These are phyloP conservation scores for Ceratobasidium sp. DNA, from an alignment of 1,284 basidiomycete genomes.

Conservation along the genomic window DNA sequence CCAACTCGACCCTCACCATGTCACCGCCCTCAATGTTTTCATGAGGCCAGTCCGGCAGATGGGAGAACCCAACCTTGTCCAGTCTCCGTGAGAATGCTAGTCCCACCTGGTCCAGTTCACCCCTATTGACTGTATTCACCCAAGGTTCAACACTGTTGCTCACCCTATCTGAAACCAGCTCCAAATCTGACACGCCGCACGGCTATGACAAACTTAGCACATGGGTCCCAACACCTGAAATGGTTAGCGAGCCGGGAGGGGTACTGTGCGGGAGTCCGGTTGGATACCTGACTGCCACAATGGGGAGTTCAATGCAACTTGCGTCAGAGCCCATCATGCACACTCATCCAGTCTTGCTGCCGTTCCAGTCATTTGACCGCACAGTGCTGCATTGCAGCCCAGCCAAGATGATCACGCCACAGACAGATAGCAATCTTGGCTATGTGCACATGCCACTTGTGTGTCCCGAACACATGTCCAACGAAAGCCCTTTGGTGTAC, in stretches of 20 bases:
- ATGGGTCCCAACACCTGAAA: conserved; percentile 14
- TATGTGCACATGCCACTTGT: background rate
- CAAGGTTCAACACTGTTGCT: conserved; percentile 3
- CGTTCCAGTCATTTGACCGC: conserved; percentile 17
- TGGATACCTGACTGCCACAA: conserved; percentile 5
- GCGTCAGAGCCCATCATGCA: background rate
- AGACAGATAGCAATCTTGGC: conserved; percentile 18
- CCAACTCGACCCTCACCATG: background rate
- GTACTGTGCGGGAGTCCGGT: conserved; percentile 13
- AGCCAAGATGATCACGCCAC: conserved; percentile 10
- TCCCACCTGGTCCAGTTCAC: background rate
- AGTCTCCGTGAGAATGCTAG: background rate
- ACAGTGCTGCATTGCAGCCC: conserved; percentile 1
- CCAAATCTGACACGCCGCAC: background rate
- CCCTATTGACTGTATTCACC: background rate
- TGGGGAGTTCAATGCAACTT: background rate
- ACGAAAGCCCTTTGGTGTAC: conserved; percentile 14
- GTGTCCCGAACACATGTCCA: background rate
- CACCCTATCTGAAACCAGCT: conserved; percentile 9
- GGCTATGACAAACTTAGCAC: conserved; percentile 10
- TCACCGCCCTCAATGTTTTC: background rate
- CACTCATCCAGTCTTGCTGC: background rate
- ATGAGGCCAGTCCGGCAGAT: background rate
- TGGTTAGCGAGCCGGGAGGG: background rate
- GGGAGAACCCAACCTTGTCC: background rate